Base-by-base conservation (phyloP, 768 basidiomycete genomes). In the Stropharia rugosoannulata region DNA sequence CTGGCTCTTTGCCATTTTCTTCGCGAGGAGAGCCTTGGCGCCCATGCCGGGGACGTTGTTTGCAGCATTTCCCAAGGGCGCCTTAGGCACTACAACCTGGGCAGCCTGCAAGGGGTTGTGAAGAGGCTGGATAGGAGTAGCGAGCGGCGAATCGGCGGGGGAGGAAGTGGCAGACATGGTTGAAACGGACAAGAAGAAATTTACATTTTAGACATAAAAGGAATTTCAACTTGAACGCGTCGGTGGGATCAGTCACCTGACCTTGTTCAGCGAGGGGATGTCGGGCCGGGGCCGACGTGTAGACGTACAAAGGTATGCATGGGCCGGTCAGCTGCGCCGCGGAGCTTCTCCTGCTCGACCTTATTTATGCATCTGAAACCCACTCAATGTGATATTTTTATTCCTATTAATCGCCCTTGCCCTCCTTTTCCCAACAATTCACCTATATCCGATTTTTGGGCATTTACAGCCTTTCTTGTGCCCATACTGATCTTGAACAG, bases 1-100 rank as follows among this genome's bases (percentile, higher is more conserved):
- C 95, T 84, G 84, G 66, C 76, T 82, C 73, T 93, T 95, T 40
- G 93, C 90, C 82, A 98, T 82, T 76, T 86, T 92, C 81, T 97
- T 98, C 10, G 91, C 93, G 19, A 99, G 73, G 38, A 99, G 80
- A 1, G 96, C 94, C 69, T 93, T 97, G 49, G 90, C 87, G 13
- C 93, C 95, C 80, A 94, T 82, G 35, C 87, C 87, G 32, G 81
- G 83, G 12, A 76, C 83, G 57, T 80, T 79, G 65, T 79, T 84
- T 27, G 68, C 74, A 19, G 79, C 72, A 60, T 86, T 91, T 12
- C 90, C 89, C 4, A 93, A 77, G 5, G 89, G 90, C 27, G 89
- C 90, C 65, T 92, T 86, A 1, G 92, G 90, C 12, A 89, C 79
- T 42, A 86, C 84, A 60, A 93, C 75, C 56, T 85, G 82, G 1